Conservation (phyloP, 1,284 basidiomycete species). For the Cystobasidium sp. region DNA sequence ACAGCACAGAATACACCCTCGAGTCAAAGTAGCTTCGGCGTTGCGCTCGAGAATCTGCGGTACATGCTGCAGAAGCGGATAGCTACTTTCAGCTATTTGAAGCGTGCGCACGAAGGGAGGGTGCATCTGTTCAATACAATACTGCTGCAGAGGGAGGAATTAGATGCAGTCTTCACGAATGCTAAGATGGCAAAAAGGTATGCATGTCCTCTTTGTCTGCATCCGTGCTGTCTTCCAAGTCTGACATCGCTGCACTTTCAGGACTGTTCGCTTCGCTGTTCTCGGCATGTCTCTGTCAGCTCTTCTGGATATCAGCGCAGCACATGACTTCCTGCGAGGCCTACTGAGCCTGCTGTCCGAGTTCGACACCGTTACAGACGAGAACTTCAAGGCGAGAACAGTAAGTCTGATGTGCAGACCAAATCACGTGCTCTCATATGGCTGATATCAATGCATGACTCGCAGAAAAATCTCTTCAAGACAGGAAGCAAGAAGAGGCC, state of each 20-base stretch:
- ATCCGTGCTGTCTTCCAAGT: too few relatives aligned
- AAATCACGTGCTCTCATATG: background rate
- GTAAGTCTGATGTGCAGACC: slow-evolving; percentile 59
- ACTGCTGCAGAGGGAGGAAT: slow-evolving; percentile 70
- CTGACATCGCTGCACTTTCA: background rate
- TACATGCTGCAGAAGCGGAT: slow-evolving; percentile 79
- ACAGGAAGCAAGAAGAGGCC: slow-evolving; percentile 30
- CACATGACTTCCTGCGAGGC: slow-evolving; percentile 74
- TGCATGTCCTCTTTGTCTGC: slow-evolving; percentile 47
- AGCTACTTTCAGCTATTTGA: slow-evolving; percentile 77
- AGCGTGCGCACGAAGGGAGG: slow-evolving; percentile 80
- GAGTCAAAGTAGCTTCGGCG: slow-evolving; percentile 33
- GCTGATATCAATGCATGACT: background rate
- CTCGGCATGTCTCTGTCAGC: slow-evolving; percentile 79
- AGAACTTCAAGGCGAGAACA: slow-evolving; percentile 77
- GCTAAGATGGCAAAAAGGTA: slow-evolving; percentile 75
- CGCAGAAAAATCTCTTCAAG: slow-evolving; percentile 41
- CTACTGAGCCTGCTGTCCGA: slow-evolving; percentile 72
- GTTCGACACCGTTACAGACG: slow-evolving; percentile 77
- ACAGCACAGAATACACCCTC: slow-evolving; percentile 43
- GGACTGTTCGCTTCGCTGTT: slow-evolving; percentile 65
- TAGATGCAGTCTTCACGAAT: slow-evolving; percentile 74
- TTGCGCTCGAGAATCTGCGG: slow-evolving; percentile 56
- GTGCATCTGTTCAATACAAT: slow-evolving; percentile 83
- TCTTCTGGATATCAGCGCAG: slow-evolving; percentile 75